These are phyloP conservation scores for Ganoderma multipileum DNA, from an alignment of 1,284 basidiomycete genomes.

Conservation along the genomic window DNA sequence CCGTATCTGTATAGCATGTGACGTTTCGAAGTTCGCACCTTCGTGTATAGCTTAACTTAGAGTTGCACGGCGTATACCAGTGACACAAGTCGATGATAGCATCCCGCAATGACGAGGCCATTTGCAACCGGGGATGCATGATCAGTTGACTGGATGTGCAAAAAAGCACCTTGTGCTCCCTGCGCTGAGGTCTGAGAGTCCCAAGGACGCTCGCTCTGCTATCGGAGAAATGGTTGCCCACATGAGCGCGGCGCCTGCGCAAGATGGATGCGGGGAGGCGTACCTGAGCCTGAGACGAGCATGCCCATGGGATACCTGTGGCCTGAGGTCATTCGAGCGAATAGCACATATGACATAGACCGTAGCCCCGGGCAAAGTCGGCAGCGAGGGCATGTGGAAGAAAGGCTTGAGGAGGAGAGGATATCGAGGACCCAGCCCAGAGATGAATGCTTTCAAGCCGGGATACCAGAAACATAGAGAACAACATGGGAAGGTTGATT, in stretches of 20 bases:
- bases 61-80: not conserved
- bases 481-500: no score
- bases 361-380: not conserved
- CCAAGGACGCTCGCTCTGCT: not conserved
- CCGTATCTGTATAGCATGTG: not conserved
- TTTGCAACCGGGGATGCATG: not conserved
- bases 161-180: not conserved
- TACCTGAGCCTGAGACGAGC: conserved; percentile 8
- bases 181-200: not conserved
- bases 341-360: not conserved
- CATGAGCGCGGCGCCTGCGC: conserved; percentile 4
- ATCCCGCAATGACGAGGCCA: not conserved
- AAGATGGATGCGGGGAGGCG: conserved; percentile 1
- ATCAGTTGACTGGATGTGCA: conserved; percentile 12
- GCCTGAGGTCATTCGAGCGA: not conserved
- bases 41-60: not conserved
- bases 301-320: not conserved
- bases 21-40: not conserved
- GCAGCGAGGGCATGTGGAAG: no score
- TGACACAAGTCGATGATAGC: not conserved
- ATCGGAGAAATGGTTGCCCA: conserved; percentile 14
- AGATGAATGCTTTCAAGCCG: no score
- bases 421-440: no score
- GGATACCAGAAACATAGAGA: no score
- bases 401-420: no score